phyloP scores from a whole-genome alignment of 1,284 basidiomycete species.

The Flammula alnicola region DNA sequence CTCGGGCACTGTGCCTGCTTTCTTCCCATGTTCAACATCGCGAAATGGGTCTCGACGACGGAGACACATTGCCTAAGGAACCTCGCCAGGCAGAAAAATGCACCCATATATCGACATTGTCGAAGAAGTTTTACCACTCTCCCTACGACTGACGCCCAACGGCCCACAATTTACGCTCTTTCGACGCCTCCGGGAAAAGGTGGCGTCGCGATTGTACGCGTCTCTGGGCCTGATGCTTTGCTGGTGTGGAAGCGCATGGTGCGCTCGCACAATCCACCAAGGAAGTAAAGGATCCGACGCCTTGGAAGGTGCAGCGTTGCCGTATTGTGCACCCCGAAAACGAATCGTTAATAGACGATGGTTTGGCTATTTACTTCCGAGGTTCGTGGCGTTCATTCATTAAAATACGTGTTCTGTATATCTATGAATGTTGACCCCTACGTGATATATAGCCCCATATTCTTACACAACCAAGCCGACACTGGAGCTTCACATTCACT shows the following conservation, averaged over 20 bases:
- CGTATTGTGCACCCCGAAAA: constrained; percentile 68
- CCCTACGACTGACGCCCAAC: constrained; percentile 60
- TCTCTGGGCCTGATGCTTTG: constrained; percentile 76
- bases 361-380: constrained; percentile 81
- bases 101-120: neutral
- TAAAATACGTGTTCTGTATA: neutral
- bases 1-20: no score
- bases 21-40: constrained; percentile 6
- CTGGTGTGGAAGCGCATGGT: constrained; percentile 66
- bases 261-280: constrained; percentile 18
- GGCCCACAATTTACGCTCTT: constrained; percentile 82
- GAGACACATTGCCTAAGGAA: neutral
- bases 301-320: constrained; percentile 75
- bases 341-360: constrained; percentile 75
- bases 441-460: constrained; percentile 53
- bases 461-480: constrained; percentile 86
- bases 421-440: neutral
- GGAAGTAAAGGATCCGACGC: constrained; percentile 30
- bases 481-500: constrained; percentile 88
- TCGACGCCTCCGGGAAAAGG: constrained; percentile 85
- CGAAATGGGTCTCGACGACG: constrained; percentile 5
- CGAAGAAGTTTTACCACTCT: constrained; percentile 15
- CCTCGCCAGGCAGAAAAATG: neutral
- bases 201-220: constrained; percentile 80
- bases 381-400: constrained; percentile 44